phyloP scores from a whole-genome alignment of 2,329 filamentous ascomycete species.

The Sporothrix variecibatus region DNA sequence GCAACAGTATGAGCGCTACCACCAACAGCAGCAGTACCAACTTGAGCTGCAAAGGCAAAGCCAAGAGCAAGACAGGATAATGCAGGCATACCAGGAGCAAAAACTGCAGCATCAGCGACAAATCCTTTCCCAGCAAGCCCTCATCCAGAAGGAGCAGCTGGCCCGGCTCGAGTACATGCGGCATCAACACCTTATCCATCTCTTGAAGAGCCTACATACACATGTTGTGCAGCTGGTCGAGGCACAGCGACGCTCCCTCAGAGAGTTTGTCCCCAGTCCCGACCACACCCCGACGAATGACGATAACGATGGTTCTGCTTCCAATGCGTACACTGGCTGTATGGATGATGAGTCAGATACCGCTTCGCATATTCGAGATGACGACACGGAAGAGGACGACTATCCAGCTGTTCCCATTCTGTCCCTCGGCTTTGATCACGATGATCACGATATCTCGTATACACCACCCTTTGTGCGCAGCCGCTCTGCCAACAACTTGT shows the following conservation, averaged over 20 bases:
- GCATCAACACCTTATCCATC: slow-evolving; percentile 3
- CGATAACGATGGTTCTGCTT: not conserved
- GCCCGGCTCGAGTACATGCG: slow-evolving; percentile 8
- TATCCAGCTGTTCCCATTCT: not conserved
- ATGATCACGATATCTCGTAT: not conserved
- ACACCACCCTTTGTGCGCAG: not conserved
- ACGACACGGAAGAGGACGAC: not conserved
- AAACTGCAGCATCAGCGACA: slow-evolving; percentile 13
- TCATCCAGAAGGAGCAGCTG: not conserved
- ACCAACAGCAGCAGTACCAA: slow-evolving; percentile 13
- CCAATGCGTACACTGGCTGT: not conserved
- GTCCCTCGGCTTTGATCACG: not conserved
- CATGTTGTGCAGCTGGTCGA: not conserved
- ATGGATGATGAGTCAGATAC: not conserved
- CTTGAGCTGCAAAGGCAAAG: slow-evolving; percentile 15
- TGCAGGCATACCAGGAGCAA: not conserved
- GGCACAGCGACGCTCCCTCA: not conserved
- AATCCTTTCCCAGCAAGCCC: not conserved
- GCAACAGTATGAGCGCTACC: slow-evolving; percentile 2
- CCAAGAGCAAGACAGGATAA: not conserved
- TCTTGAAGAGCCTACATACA: not conserved
- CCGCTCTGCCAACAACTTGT: not conserved
- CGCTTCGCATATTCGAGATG: not conserved
- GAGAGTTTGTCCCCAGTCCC: not conserved
- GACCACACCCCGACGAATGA: not conserved